Base-by-base conservation (phyloP, 2,329 filamentous ascomycete species). In the Cordyceps fumosorosea region DNA sequence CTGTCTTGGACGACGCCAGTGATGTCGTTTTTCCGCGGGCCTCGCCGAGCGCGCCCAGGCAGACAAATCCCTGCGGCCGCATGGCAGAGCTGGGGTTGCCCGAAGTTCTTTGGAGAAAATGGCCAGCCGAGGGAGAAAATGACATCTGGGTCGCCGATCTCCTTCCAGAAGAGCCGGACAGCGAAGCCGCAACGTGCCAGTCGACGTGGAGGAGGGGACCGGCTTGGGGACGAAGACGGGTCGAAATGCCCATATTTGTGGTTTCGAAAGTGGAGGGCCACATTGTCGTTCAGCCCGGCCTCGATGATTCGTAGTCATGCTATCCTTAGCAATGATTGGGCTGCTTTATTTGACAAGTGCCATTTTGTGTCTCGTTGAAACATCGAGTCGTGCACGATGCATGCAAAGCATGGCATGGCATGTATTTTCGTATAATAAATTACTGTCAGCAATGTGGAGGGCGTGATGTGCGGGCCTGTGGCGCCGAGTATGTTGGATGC, bases 141-240 rank as follows among this genome's bases (percentile, higher is more conserved):
- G 40, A 22, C 22, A 18, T n/a, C 24, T 18, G 24, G n/a, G 11
- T n/a, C 12, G 24, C 54, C 47, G 48, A 55, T 62, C 54, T 48
- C 26, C 37, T 57, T 29, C 47, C 34, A 53, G 44, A 45, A 53
- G 32, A 24, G 26, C 37, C 11, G 34, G 48, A 14, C 37, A 32
- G 24, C 53, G 48, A 53, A 34, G 34, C 34, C 60, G 42, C 54
- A 58, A 62, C 60, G 59, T 62, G 59, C 44, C 40, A 26, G 18
- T 44, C 29, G 24, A 14, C 8, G 48, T 14, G 24, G 24, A 42
- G n/a, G 10, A 40, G 4, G 10, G 44, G n/a, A 47, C 42, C 42
- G 3, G n/a, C 29, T 29, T 20, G 8, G 20, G 22, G 44, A 47
- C 42, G 44, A 20, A 11, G 44, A 22, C 16, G 20, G 5, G 7